phyloP scores from a whole-genome alignment of 2,329 filamentous ascomycete species.

The Keithomyces neogunnii region DNA sequence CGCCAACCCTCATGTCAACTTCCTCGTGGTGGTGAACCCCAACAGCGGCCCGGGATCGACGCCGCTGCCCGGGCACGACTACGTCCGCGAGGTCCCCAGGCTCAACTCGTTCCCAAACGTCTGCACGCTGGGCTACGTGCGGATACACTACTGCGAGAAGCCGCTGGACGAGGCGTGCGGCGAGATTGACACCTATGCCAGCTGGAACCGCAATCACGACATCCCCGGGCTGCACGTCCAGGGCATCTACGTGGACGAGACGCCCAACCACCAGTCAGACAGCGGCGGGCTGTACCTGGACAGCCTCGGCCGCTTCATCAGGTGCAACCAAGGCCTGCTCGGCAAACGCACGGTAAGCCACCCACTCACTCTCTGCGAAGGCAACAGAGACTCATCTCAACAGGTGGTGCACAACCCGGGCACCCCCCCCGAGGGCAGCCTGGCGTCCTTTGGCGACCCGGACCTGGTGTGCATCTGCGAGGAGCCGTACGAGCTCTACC shows the following conservation, averaged over 20 bases:
- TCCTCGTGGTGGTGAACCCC: not conserved
- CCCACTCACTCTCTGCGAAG: too few species aligned
- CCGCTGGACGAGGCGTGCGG: not conserved
- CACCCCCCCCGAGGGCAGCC: not conserved
- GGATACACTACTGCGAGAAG: not conserved
- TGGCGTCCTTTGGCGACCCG: not conserved
- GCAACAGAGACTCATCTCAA: too few species aligned
- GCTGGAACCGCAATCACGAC: not conserved
- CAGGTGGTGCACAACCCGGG: not conserved
- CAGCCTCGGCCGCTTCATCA: not conserved
- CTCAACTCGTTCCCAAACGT: not conserved
- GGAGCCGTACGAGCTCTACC: not conserved
- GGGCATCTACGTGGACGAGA: not conserved
- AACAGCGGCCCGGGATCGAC: not conserved
- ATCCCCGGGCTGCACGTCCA: not conserved
- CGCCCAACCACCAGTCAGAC: not conserved
- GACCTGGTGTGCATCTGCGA: not conserved
- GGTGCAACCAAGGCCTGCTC: not conserved
- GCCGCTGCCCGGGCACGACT: not conserved
- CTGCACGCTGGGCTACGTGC: not conserved
- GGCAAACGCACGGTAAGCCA: not conserved
- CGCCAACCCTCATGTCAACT: not conserved
- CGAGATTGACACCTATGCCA: not conserved
- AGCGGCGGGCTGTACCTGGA: not conserved
- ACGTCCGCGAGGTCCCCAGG: not conserved